Percentiles rank a stretch among this genome's conserved stretches.
Conservation (phyloP, 2,329 filamentous ascomycete species). For the Colletotrichum orbiculare region DNA sequence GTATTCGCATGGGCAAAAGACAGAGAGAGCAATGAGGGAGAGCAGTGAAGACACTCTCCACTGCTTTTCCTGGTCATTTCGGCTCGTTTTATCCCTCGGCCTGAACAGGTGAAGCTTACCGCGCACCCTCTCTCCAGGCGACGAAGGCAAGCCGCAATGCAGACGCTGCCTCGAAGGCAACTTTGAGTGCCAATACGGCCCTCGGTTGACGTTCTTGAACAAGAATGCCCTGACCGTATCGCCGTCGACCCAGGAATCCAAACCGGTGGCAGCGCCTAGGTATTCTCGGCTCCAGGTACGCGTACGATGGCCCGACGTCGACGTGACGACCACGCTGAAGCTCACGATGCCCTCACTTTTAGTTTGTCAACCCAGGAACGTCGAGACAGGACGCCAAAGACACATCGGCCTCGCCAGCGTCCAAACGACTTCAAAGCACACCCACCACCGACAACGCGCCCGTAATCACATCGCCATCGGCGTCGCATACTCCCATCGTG, state of each 20-base stretch:
- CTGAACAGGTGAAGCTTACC: constrained; percentile 10
- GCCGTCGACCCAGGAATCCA: constrained; percentile 15
- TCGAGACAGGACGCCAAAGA: constrained; percentile 5
- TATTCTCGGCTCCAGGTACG: constrained; percentile 38
- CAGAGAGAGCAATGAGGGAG: too few relatives aligned
- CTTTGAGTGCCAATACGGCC: constrained; percentile 60
- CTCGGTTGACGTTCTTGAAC: constrained; percentile 58
- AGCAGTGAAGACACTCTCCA: background rate
- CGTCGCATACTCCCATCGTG: background rate
- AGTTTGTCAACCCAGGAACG: constrained; percentile 30
- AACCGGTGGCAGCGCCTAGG: constrained; percentile 13
- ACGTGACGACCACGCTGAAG: background rate
- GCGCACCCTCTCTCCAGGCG: constrained; percentile 49
- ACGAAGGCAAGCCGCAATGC: constrained; percentile 62
- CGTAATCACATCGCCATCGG: background rate
- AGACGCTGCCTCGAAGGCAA: constrained; percentile 58
- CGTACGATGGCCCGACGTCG: background rate
- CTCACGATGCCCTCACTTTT: constrained; percentile 2
- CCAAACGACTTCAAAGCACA: background rate
- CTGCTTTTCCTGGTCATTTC: background rate
- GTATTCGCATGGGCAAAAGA: too few relatives aligned
- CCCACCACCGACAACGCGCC: background rate
- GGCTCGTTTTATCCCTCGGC: background rate
- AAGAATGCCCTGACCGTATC: constrained; percentile 58
- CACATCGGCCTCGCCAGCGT: background rate